Evolutionary conservation across 2,329 filamentous ascomycete genomes (phyloP).

Genomic region (Curvularia verruculosa): DNA sequence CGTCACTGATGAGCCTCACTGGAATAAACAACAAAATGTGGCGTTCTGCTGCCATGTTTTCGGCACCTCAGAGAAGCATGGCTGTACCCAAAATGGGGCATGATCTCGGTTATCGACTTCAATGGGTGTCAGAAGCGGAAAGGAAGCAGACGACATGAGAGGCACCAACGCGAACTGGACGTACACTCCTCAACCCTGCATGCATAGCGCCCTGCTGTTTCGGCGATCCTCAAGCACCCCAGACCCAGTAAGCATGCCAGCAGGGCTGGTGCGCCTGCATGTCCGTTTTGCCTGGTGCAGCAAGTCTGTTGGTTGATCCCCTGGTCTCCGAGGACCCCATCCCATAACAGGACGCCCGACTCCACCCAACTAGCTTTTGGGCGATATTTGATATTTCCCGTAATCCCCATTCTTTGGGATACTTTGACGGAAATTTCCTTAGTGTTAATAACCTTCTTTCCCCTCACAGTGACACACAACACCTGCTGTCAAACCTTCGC

Average conservation of each 20-base stretch:
- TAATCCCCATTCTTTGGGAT: conserved; percentile 10
- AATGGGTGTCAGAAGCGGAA: conserved; percentile 18
- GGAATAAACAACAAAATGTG: neutral
- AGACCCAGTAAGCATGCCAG: conserved; percentile 20
- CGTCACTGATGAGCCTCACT: conserved; percentile 1
- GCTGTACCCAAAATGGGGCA: conserved; percentile 9
- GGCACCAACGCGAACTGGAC: conserved; percentile 16
- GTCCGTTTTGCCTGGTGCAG: conserved; percentile 21
- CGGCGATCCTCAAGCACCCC: conserved; percentile 22
- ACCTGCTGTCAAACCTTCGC: conserved; percentile 1
- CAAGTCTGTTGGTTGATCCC: conserved; percentile 23
- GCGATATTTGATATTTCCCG: conserved; percentile 11
- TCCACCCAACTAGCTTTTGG: conserved; percentile 6
- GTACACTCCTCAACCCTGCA: conserved; percentile 15
- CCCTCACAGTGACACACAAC: conserved; percentile 6
- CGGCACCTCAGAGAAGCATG: conserved; percentile 6
- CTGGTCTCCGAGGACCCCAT: conserved; percentile 16
- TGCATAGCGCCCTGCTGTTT: conserved; percentile 15
- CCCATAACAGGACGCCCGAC: conserved; percentile 7
- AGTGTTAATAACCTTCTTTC: conserved; percentile 13
- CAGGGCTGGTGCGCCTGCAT: conserved; percentile 23
- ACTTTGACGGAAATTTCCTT: conserved; percentile 10
- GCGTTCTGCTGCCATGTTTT: conserved; percentile 9
- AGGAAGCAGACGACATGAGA: conserved; percentile 15
- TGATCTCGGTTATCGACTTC: conserved; percentile 19